A percentile compares a stretch with the other conserved stretches of the same genome.
phyloP scores from a whole-genome alignment of 2,329 filamentous ascomycete species.

The Rhexocercosporidium sp. region DNA sequence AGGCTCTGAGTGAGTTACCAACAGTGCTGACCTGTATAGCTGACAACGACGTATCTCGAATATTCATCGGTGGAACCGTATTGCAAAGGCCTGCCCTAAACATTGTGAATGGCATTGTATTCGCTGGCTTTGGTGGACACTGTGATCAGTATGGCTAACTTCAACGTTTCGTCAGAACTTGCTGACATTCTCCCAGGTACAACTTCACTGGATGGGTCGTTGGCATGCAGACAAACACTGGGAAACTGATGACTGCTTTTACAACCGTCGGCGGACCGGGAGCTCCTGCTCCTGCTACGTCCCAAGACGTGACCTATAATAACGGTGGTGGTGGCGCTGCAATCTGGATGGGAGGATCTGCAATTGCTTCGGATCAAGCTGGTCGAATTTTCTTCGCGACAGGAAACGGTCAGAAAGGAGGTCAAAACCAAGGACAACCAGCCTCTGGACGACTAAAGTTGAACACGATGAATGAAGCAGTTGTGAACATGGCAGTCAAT shows the following conservation, averaged over 20 bases:
- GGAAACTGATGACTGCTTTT: slow-evolving; percentile 23
- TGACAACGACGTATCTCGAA: slow-evolving; percentile 22
- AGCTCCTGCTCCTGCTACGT: slow-evolving; percentile 16
- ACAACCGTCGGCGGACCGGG: slow-evolving; percentile 19
- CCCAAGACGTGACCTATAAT: slow-evolving; percentile 14
- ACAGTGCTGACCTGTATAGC: slow-evolving; percentile 14
- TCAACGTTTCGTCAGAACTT: too few species aligned
- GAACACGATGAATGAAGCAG: slow-evolving; percentile 21
- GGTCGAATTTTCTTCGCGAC: slow-evolving; percentile 26
- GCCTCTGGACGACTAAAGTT: slow-evolving; percentile 22
- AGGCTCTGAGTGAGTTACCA: not conserved
- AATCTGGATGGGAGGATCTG: slow-evolving; percentile 23
- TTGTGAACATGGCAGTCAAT: slow-evolving; percentile 27
- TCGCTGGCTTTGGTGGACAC: slow-evolving; percentile 20
- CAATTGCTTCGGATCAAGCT: slow-evolving; percentile 20
- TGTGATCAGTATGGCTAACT: slow-evolving; percentile 16
- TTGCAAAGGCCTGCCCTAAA: slow-evolving; percentile 18
- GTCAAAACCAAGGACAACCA: slow-evolving; percentile 18
- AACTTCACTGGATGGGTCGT: slow-evolving; percentile 26
- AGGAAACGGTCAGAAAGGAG: slow-evolving; percentile 23
- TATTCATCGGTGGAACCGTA: slow-evolving; percentile 21
- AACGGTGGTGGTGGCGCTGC: slow-evolving; percentile 23
- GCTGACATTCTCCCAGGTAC: not conserved
- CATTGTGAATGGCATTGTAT: slow-evolving; percentile 21
- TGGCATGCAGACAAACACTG: slow-evolving; percentile 21